A percentile compares a stretch with the other conserved stretches of the same genome.
Conservation (phyloP, 1,284 basidiomycete species). For the Tremellales sp. region DNA sequence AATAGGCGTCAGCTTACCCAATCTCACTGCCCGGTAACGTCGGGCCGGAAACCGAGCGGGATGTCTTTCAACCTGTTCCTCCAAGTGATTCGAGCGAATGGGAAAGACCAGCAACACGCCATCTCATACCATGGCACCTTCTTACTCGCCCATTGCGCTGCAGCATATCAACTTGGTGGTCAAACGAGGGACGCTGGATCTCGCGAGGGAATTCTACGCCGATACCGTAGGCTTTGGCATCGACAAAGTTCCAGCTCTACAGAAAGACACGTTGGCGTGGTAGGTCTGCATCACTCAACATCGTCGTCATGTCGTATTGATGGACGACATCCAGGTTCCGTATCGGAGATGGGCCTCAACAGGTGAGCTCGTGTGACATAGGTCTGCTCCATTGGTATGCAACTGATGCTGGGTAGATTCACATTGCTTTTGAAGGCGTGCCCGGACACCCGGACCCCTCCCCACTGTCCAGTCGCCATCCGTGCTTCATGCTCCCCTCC, state of each 20-base stretch:
- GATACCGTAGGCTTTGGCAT: slow-evolving; percentile 36
- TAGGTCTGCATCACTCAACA: slow-evolving; percentile 11
- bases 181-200: slow-evolving; percentile 32
- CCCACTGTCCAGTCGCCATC: slow-evolving; percentile 33
- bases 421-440: slow-evolving; percentile 30
- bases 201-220: slow-evolving; percentile 45
- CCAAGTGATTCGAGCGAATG: background rate
- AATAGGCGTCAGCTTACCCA: no score
- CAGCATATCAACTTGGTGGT: slow-evolving; percentile 47
- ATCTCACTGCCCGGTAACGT: no score
- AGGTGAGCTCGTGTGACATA: slow-evolving; percentile 16
- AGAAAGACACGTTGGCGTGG: slow-evolving; percentile 37
- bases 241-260: slow-evolving; percentile 38
- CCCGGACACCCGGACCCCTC: background rate
- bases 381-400: background rate
- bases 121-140: background rate
- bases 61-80: no score
- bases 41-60: no score
- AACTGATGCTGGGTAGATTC: slow-evolving; percentile 24
- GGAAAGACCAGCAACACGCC: no score
- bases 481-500: slow-evolving; percentile 38
- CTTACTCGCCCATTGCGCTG: slow-evolving; percentile 26
- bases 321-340: slow-evolving; percentile 30
- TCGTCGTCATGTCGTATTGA: background rate
- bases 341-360: slow-evolving; percentile 37